phyloP scores from a whole-genome alignment of 179 eudicot genomes.

The Spinacia oleracea region DNA sequence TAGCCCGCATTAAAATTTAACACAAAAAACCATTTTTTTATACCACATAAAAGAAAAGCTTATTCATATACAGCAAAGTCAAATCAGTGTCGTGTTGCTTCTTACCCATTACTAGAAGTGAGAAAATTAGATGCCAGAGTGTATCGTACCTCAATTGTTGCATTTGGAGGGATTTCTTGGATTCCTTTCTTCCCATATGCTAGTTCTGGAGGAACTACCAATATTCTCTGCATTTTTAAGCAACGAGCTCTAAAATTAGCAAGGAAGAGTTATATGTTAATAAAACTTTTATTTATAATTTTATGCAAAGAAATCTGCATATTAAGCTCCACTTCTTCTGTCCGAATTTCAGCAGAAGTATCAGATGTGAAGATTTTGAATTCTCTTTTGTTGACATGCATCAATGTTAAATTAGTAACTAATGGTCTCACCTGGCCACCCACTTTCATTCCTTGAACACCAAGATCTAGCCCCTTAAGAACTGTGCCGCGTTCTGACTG shows the following conservation, averaged over 20 bases:
- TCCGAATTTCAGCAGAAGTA: not conserved
- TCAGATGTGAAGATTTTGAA: not conserved
- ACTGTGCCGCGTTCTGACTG: constrained; percentile 84
- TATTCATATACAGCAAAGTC: not conserved
- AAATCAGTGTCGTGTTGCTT: not conserved
- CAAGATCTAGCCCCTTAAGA: constrained; percentile 83
- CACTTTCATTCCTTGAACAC: constrained; percentile 91
- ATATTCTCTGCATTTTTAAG: constrained; percentile 53
- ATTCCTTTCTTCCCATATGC: constrained; percentile 98
- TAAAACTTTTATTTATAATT: not conserved
- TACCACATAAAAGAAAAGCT: not conserved
- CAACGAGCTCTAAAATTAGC: constrained; percentile 1
- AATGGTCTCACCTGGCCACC: constrained; percentile 85
- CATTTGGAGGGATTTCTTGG: constrained; percentile 98
- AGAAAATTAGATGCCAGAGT: not conserved
- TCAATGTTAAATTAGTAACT: not conserved
- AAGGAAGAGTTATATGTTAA: not conserved
- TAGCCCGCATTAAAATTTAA: not conserved
- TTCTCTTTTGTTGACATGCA: not conserved
- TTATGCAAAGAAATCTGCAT: not conserved
- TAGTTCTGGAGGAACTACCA: constrained; percentile 88
- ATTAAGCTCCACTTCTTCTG: not conserved
- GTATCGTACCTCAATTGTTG: constrained; percentile 78
- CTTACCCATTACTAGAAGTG: not conserved
- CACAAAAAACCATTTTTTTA: not conserved